Evolutionary conservation across 179 eudicot species (phyloP), one percentile per base, ranked within the genome.

Genomic region (Carnegiea gigantea): DNA sequence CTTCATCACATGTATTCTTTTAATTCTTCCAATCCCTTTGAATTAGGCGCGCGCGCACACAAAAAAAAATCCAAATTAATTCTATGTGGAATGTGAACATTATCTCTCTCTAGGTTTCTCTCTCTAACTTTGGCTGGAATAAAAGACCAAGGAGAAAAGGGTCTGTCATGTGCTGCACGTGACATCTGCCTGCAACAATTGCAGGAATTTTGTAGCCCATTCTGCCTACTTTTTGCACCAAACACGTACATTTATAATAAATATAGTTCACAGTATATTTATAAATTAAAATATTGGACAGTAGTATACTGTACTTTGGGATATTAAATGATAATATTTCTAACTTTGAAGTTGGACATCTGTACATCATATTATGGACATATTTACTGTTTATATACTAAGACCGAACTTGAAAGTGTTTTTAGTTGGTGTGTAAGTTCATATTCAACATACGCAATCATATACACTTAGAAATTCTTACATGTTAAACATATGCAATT

Each of bases 151-250:
- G 77, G 54, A 57, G 82, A 77, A 84, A 33, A 80, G 76, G 81
- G 73, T 80, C 81, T 78, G 51, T 84, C 86, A 84, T 74, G 86
- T 84, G 86, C 86, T 75, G 84, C 86, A 84, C 82, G 84, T 81
- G 82, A 84, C 43, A 4, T 77, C 57, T 78, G 82, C 84, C 84
- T 84, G 87, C 84, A 65, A 82, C 65, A 6, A 33, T 78, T 81
- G 87, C 87, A 85, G 87, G 83, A 81, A 81, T 78, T 83, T 85
- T 84, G 78, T 80, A 84, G 46, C 49, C 81, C 81, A 17, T 49
- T 81, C 75, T 81, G 76, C 86, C 75, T n/a, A 73, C 70, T 78
- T 81, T 81, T 78, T 12, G 79, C 77, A 78, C 79, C 86, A 78
- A 84, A 84, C 81, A 79, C 67, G 36, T 40, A 60, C 79, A 60